Evolutionary conservation across 2,329 filamentous ascomycete species (phyloP), one percentile per base, ranked within the genome.

Genomic region (Zymoseptoria passerinii): DNA sequence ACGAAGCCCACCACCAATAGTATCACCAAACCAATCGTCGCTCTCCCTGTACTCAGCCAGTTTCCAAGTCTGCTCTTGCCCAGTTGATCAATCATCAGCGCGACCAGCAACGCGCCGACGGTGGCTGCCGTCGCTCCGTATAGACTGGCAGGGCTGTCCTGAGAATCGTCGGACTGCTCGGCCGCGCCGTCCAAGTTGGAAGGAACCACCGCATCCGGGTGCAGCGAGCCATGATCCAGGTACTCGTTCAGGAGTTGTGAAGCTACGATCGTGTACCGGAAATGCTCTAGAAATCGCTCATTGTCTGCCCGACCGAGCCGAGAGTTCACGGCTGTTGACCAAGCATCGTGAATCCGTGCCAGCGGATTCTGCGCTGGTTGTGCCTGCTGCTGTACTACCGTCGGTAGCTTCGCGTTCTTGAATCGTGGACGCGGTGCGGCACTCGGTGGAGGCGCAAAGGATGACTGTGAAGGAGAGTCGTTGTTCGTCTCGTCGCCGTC

Each of bases 231-330:
- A 61, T 76, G 74, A 55, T 74, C 73, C 8, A 72, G 66, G 65
- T 88, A 82, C 48, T 88, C 88, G 68, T 84, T 90, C 48, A 96
- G 79, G 13, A 96, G 81, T 71, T 96, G 91, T 20, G 92, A 96
- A 54, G 91, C 91, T 69, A 96, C 88, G 64, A 96, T 89, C 20
- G 89, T 88, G 75, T 96, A 96, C 63, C 92, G 88, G 69, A 96
- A 96, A 70, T 91, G 88, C 74, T 96, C 92, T 59, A 96, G 81
- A 68, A 96, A 96, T 65, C 86, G 86, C 65, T 87, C 82, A 70
- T 92, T 95, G 67, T 95, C 91, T 66, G 83, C 84, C 64, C 86
- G 81, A 57, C 89, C 86, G 62, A 95, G 81, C 61, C 83, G 82
- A 48, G 86, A 85, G 64, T 87, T 88, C 58, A 92, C 81, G 8